phyloP scores from a whole-genome alignment of 495 filamentous ascomycete genomes.

The Lophiostoma macrostomum region DNA sequence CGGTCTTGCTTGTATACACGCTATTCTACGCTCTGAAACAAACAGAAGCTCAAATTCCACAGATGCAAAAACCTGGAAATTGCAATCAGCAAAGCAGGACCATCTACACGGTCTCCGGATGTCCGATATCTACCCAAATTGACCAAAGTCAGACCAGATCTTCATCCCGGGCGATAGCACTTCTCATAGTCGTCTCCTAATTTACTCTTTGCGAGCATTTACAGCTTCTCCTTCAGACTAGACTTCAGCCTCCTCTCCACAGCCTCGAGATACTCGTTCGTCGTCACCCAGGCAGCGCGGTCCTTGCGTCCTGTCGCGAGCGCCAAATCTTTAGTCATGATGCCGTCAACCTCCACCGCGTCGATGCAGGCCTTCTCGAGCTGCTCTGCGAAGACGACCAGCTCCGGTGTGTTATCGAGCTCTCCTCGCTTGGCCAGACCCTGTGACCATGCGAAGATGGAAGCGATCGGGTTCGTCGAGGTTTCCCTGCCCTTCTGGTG shows the following conservation, averaged over 20 bases:
- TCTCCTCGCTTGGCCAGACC: slow-evolving; percentile 89
- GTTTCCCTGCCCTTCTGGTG: slow-evolving; percentile 96
- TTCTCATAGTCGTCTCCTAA: background rate
- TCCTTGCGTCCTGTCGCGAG: slow-evolving; percentile 83
- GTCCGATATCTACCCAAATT: too few species aligned
- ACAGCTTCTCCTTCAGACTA: slow-evolving; percentile 54
- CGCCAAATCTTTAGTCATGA: slow-evolving; percentile 99
- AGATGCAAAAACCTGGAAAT: too few species aligned
- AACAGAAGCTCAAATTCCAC: too few species aligned
- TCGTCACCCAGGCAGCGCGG: slow-evolving; percentile 81
- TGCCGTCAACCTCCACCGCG: slow-evolving; percentile 84
- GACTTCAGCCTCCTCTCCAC: slow-evolving; percentile 81
- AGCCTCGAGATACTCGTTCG: slow-evolving; percentile 79
- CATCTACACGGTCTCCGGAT: too few species aligned
- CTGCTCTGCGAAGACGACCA: slow-evolving; percentile 82
- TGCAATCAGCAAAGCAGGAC: too few species aligned
- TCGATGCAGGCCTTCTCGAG: slow-evolving; percentile 94
- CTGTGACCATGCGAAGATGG: slow-evolving; percentile 98
- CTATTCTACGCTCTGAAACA: too few species aligned
- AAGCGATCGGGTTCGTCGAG: slow-evolving; percentile 97
- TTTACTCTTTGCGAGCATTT: slow-evolving; percentile 2
- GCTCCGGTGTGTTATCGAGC: slow-evolving; percentile 82
- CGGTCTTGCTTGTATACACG: too few species aligned
- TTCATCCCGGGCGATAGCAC: too few species aligned
- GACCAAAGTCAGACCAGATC: background rate